Evolutionary conservation across 257 asterid genomes (phyloP).

Genomic region (Leptodermis oblonga): DNA sequence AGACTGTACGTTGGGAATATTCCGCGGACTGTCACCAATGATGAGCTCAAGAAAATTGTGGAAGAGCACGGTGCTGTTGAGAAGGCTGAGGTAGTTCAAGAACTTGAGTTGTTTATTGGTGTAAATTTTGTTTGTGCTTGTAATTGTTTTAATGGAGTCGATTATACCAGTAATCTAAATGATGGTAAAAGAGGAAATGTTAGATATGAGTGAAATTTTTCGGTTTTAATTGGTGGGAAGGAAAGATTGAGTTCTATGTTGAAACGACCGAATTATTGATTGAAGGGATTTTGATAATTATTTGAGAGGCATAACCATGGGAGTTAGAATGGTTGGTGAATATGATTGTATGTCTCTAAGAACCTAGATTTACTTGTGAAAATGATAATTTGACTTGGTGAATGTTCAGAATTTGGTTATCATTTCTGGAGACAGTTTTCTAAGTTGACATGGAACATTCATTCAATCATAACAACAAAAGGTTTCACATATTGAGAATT

Average conservation of each 20-base stretch:
- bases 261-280: not conserved
- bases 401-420: not conserved
- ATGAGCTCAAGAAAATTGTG: conserved; percentile 65
- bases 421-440: not conserved
- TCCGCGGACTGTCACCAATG: conserved; percentile 66
- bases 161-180: not conserved
- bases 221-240: not conserved
- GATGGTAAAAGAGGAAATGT: not conserved
- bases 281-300: not conserved
- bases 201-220: not conserved
- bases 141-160: not conserved
- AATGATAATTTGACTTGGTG: not conserved
- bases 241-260: not conserved
- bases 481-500: not conserved
- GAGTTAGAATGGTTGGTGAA: not conserved
- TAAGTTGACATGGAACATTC: not conserved
- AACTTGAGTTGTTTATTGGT: not conserved
- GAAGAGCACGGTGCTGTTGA: conserved; percentile 79
- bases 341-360: not conserved
- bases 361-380: not conserved
- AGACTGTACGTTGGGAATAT: conserved; percentile 79
- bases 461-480: not conserved
- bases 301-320: not conserved
- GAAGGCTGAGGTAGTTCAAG: conserved; percentile 65
- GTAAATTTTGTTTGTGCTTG: not conserved